Percentiles rank a stretch among this genome's conserved stretches.
These are phyloP conservation scores for Malania oleifera DNA, from an alignment of 164 flowering plant genomes.

Conservation along the genomic window DNA sequence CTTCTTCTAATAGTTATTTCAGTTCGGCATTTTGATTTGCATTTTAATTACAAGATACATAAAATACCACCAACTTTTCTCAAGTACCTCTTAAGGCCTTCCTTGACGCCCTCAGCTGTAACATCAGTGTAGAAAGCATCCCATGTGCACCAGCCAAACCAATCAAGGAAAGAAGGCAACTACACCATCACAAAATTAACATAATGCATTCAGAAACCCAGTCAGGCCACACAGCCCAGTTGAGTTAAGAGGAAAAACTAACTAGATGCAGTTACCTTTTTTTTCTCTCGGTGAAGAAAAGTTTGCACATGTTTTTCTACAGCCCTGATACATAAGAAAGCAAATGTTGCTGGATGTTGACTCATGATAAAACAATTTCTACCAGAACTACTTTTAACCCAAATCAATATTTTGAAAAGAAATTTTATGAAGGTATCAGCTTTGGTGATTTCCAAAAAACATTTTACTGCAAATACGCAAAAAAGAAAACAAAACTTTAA, in stretches of 20 bases:
- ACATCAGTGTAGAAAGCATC: slow-evolving; percentile 98
- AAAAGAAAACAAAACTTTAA: neutral
- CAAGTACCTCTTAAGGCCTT: slow-evolving; percentile 74
- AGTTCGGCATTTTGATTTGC: no score
- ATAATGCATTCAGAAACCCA: neutral
- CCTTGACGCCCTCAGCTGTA: slow-evolving; percentile 91
- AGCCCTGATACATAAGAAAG: slow-evolving; percentile 47
- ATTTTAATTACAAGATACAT: no score
- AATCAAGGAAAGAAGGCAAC: slow-evolving; percentile 85
- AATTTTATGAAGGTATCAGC: neutral
- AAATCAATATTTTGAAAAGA: neutral
- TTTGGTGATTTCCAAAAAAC: no score
- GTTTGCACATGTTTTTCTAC: slow-evolving; percentile 83
- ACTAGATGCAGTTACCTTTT: slow-evolving; percentile 47
- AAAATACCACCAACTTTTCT: neutral
- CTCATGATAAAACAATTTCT: neutral
- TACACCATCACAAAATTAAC: slow-evolving; percentile 19
- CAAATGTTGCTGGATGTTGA: neutral
- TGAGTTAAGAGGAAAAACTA: neutral
- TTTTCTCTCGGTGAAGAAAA: slow-evolving; percentile 81
- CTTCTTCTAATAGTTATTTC: neutral
- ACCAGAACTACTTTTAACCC: no score
- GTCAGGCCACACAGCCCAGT: no score
- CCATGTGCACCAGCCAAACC: slow-evolving; percentile 99
- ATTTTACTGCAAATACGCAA: neutral